Evolutionary conservation across 257 asterid species (phyloP), one percentile per base, ranked within the genome.

Genomic region (Lycium barbarum): DNA sequence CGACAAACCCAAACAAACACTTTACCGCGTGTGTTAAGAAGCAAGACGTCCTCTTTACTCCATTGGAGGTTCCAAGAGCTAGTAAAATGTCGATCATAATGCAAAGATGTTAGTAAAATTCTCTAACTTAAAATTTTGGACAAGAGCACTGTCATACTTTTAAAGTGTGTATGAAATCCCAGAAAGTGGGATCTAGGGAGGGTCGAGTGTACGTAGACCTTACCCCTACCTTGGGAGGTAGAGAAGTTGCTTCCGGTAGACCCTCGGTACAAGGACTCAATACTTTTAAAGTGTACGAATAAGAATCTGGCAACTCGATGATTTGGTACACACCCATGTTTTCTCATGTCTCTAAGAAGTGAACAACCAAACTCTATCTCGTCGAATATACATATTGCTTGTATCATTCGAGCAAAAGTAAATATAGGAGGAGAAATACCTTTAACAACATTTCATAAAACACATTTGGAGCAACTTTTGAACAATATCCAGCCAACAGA

Each of bases 341-440:
- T 96, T 10, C 93, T 96, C 99, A 93, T 93, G 93, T 93, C 99
- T 78, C 92, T 93, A 73, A 96, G 94, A 74, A 96, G 96, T 72
- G 97, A 47, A 18, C 89, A 90, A 0, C 95, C 97, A 22, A 97
- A 91, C 83, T 96, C 98, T 81, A 96, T 85, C 86, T 93, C 99
- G 59, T 92, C 92, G 82, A 87, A 88, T 88, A 86, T 83, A 86
- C 97, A 96, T 70, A 93, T 90, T 35, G 97, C 95, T 89, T 93
- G 88, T 89, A 96, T 90, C 57, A 91, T 96, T 86, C 92, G 88
- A 47, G 90, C 96, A 79, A 93, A 96, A 76, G 97, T 93, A 51
- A 86, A 92, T 73, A 94, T 97, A 40, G 90, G 93, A 33, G 97
- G 99, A 5, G 93, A 87, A 54, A 94, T 91, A 15, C 94, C 97